These are phyloP conservation scores for Ogataea ramenticola DNA, from an alignment of 805 yeast genomes.

Conservation along the genomic window DNA sequence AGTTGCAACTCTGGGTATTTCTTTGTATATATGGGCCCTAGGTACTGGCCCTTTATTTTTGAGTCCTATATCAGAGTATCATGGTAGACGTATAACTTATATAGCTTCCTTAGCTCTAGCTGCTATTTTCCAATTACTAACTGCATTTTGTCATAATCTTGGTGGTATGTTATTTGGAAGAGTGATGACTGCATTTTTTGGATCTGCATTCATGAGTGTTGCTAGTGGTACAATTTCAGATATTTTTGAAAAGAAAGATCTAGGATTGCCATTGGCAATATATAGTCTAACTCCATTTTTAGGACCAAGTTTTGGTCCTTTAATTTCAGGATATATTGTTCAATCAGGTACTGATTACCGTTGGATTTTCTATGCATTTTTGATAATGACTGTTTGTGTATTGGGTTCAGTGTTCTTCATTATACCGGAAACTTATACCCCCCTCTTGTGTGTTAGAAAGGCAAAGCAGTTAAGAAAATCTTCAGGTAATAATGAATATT, in stretches of 20 bases:
- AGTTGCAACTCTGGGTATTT: slow-evolving; percentile 48
- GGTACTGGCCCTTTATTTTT: slow-evolving; percentile 58
- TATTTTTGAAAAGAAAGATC: slow-evolving; percentile 49
- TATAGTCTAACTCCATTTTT: slow-evolving; percentile 57
- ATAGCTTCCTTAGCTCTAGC: slow-evolving; percentile 38
- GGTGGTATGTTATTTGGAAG: slow-evolving; percentile 61
- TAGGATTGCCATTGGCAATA: slow-evolving; percentile 64
- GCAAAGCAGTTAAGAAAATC: slow-evolving; percentile 41
- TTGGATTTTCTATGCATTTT: slow-evolving; percentile 65
- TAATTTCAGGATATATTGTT: slow-evolving; percentile 51
- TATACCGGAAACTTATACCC: slow-evolving; percentile 40
- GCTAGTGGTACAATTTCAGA: slow-evolving; percentile 77
- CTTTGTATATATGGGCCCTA: slow-evolving; percentile 54
- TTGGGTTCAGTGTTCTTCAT: slow-evolving; percentile 17
- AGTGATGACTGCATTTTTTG: slow-evolving; percentile 63
- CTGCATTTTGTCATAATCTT: slow-evolving; percentile 50
- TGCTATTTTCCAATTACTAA: slow-evolving; percentile 42
- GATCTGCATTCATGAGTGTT: slow-evolving; percentile 66
- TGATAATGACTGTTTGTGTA: slow-evolving; percentile 38
- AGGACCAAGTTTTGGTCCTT: slow-evolving; percentile 68
- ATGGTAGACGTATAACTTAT: slow-evolving; percentile 48
- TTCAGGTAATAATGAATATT: slow-evolving; percentile 30
- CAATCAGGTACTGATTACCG: slow-evolving; percentile 48
- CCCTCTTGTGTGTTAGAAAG: slow-evolving; percentile 40
- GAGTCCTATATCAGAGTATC: slow-evolving; percentile 54